Base-by-base conservation (phyloP, 306 rosid genomes). In the Cajanus cajan region DNA sequence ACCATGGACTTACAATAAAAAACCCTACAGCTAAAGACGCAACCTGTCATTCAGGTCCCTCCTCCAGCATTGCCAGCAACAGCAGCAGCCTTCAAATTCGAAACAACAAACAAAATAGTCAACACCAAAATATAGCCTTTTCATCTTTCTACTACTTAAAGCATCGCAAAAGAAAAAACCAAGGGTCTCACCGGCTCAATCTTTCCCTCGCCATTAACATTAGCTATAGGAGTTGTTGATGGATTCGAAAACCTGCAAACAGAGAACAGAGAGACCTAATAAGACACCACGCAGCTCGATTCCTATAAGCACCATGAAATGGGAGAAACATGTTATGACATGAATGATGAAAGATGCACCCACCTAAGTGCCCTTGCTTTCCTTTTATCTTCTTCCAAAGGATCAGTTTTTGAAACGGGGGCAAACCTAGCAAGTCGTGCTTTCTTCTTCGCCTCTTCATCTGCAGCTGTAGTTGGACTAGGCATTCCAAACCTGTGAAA, bases 351-450 rank as follows among this genome's bases (percentile, higher is more conserved):
- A 28, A 1, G 31, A 28, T 28, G 18, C 15, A 90, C 95, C 90
- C 82, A 94, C 98, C 98, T 94, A 45, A 85, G 73, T 43, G 94
- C 93, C 69, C 99, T 91, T 45, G 90, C 94, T 84, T 88, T 95
- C 91, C 86, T 85, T 80, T 91, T 93, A 76, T 84, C 97, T 66
- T 93, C 99, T 81, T 95, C 99, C 19, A 51, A 62, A 45, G 90
- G 85, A 82, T 93, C 98, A 36, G 79, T 67, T 68, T 89, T 85
- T 7, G 96, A 80, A 80, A 7, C 82, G 0, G 94, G 80, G 8
- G 94, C 81, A 81, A 93, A 93, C 78, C 92, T 88, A 68, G 90
- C 93, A 63, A 86, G 88, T 34, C 97, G 90, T 58, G 99, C 99
- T 90, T 95, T 93, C 90, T 95, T 95, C 87, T 85, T 95, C 13